phyloP scores from a whole-genome alignment of 257 asterid genomes.

The Coffea canephora region DNA sequence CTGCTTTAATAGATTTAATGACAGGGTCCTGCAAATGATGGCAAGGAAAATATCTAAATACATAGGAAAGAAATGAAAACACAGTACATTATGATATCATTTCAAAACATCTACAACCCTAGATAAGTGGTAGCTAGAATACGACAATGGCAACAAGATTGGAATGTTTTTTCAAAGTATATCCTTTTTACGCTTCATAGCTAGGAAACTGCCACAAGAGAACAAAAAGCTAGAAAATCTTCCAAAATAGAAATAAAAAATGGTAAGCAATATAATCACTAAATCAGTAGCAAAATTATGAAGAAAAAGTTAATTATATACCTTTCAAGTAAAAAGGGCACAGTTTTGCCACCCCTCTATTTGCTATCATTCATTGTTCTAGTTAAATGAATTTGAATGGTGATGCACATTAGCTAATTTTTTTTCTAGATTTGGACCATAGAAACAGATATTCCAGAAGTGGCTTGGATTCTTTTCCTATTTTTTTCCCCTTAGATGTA shows the following conservation, averaged over 20 bases:
- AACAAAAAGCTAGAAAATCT: no score
- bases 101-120: neutral
- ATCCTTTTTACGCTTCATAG: neutral
- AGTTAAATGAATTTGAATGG: neutral
- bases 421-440: no score
- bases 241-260: neutral
- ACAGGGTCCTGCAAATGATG: slow-evolving; percentile 45
- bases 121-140: neutral
- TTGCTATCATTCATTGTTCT: neutral
- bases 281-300: neutral
- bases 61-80: neutral
- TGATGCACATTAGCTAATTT: neutral
- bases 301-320: no score
- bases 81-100: neutral
- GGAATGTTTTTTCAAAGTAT: neutral
- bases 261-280: neutral
- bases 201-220: neutral
- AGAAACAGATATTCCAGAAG: neutral
- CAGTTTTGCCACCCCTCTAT: neutral
- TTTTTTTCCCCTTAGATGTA: neutral
- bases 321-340: neutral
- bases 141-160: neutral
- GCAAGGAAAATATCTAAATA: neutral
- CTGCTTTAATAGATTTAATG: slow-evolving; percentile 43
- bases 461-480: neutral